A percentile compares a stretch with the other conserved stretches of the same genome.
Evolutionary conservation across 306 rosid genomes (phyloP).

Genomic region (Cucumis hystrix): DNA sequence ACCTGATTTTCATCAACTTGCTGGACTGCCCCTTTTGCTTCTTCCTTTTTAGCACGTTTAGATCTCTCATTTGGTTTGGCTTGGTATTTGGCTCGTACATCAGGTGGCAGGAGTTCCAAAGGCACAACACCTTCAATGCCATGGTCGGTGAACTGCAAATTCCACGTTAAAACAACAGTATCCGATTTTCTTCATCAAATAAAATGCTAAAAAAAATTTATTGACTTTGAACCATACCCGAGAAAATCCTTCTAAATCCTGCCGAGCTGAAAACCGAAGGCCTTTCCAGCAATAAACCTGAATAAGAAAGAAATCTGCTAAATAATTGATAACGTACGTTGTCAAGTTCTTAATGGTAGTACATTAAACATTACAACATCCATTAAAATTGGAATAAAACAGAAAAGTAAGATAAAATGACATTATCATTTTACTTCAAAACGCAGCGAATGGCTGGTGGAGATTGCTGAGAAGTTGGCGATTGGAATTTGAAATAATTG

Average conservation of each 20-base stretch:
- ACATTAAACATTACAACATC: not conserved
- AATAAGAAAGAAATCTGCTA: conserved; percentile 12
- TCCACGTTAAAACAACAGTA: conserved; percentile 2
- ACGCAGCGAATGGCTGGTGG: too few relatives aligned
- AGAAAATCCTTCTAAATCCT: conserved; percentile 95
- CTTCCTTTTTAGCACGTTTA: conserved; percentile 83
- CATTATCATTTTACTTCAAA: too few relatives aligned
- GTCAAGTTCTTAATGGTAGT: not conserved
- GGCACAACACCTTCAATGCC: conserved; percentile 94
- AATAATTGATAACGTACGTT: not conserved
- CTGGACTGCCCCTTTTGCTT: conserved; percentile 43
- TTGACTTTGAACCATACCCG: conserved; percentile 29
- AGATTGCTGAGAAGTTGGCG: too few relatives aligned
- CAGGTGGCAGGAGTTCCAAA: conserved; percentile 75
- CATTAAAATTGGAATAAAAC: too few relatives aligned
- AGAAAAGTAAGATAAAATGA: too few relatives aligned
- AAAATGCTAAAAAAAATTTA: not conserved
- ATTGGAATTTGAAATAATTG: too few relatives aligned
- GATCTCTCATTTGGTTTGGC: conserved; percentile 69
- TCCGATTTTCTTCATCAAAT: not conserved
- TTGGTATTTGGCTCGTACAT: conserved; percentile 70
- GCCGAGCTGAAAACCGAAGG: conserved; percentile 86
- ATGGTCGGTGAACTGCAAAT: conserved; percentile 76
- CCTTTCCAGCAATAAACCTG: conserved; percentile 99
- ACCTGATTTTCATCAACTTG: conserved; percentile 88